Base-by-base conservation (phyloP, 78 protist genomes). In the Dictyostelium citrinum region DNA sequence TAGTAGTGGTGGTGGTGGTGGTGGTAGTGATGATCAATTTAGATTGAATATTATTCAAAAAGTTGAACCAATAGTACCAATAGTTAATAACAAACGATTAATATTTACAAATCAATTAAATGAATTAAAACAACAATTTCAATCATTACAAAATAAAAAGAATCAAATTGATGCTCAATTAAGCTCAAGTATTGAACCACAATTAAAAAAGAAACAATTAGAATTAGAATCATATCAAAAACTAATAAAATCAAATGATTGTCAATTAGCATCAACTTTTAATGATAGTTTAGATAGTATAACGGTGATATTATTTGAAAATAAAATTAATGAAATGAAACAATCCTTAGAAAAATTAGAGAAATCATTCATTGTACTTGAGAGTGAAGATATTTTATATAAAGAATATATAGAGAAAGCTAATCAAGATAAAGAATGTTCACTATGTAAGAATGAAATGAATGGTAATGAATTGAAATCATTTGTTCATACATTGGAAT, bases 371-470 rank as follows among this genome's bases (percentile, higher is more conserved):
- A 80, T 90, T 11, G 51, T 95, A 11, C 51, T 82, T 3, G 90
- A 95, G n/a, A 82, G 90, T 14, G 91, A 82, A 55, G 90, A 81
- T 20, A 43, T 81, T 3, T 31, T 95, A 20, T 95, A 95, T 46
- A 81, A 81, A 10, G 93, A 95, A 20, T 95, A 84, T 35, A 79
- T 90, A 20, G 90, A 72, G 17, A 80, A 70, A 14, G 96, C 93
- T 0, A 24, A 95, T 27, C 27, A 71, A 6, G 22, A 81, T 20
- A 75, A 74, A 31, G 78, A 83, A 35, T 95, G 96, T 31, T 67
- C 93, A 0, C 80, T 95, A 10, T 95, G 96, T 77, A 45, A 72
- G 33, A 85, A 41, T 29, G 78, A 72, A 60, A 83, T 91, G 77
- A 22, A 80, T 39, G 90, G 35, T 0, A 58, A 24, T 5, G 90